These are phyloP conservation scores for Teratosphaeria epicoccoides DNA, from an alignment of 2,329 filamentous ascomycete species.

Conservation along the genomic window DNA sequence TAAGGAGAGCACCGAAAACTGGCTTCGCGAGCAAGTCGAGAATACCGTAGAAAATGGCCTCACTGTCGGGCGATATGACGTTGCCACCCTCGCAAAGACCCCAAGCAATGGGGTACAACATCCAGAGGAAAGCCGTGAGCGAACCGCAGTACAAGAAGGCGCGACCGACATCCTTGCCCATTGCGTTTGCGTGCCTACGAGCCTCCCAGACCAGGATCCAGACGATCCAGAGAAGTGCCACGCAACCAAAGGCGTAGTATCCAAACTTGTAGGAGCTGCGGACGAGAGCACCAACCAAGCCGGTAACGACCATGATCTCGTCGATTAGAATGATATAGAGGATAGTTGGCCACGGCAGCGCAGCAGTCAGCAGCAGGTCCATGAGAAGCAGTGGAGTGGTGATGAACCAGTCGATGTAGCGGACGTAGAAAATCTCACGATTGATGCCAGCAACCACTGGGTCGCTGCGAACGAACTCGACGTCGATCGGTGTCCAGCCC, in stretches of 20 bases:
- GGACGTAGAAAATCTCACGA: conserved; percentile 56
- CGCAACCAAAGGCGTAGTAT: conserved; percentile 49
- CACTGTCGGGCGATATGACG: conserved; percentile 53
- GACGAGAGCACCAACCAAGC: conserved; percentile 55
- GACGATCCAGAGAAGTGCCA: conserved; percentile 43
- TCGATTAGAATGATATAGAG: conserved; percentile 53
- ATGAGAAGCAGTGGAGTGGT: conserved; percentile 55
- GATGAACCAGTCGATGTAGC: conserved; percentile 46
- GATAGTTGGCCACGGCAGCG: conserved; percentile 54
- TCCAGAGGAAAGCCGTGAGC: conserved; percentile 52
- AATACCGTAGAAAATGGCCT: conserved; percentile 58
- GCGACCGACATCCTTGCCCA: conserved; percentile 44
- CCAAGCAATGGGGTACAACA: conserved; percentile 54
- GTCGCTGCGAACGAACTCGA: conserved; percentile 44
- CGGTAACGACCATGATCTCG: conserved; percentile 56
- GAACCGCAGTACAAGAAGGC: conserved; percentile 48
- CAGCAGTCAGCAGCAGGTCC: conserved; percentile 53
- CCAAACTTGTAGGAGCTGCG: conserved; percentile 56
- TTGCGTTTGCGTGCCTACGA: conserved; percentile 43
- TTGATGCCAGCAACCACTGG: conserved; percentile 40
- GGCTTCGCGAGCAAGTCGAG: conserved; percentile 57
- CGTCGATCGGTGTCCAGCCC: conserved; percentile 52
- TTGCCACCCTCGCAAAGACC: conserved; percentile 55
- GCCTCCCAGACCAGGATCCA: conserved; percentile 50
- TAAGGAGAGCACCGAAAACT: conserved; percentile 49